Conservation (phyloP, 768 basidiomycete genomes). For the Ramaria rubella region DNA sequence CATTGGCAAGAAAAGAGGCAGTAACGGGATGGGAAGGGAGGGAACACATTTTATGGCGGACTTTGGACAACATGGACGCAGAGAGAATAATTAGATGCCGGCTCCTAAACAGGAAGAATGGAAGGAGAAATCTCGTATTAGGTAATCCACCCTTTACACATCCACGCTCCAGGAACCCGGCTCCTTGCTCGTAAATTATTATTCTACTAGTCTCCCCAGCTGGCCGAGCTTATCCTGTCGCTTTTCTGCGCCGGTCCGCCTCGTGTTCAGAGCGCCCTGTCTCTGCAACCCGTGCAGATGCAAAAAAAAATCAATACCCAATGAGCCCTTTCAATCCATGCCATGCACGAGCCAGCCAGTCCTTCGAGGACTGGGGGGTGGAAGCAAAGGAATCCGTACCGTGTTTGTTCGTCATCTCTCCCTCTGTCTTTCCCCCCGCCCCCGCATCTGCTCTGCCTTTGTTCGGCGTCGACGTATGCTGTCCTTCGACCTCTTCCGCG, state of each 20-base stretch:
- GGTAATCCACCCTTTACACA: no score
- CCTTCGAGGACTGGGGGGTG: slow-evolving; percentile 47
- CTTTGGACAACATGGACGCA: no score
- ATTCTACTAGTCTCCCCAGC: no score
- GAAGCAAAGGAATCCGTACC: slow-evolving; percentile 71
- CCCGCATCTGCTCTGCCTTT: neutral
- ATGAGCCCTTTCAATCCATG: slow-evolving; percentile 62
- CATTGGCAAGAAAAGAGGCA: no score
- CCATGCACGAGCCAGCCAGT: slow-evolving; percentile 67
- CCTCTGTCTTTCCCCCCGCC: neutral
- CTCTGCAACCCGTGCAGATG: neutral
- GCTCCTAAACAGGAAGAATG: no score
- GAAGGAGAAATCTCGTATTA: no score
- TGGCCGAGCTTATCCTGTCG: slow-evolving; percentile 14
- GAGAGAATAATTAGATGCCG: no score
- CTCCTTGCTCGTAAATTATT: no score
- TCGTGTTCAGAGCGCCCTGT: slow-evolving; percentile 7
- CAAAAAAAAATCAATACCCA: slow-evolving; percentile 28
- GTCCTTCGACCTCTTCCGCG: slow-evolving; percentile 89
- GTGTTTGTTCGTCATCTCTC: slow-evolving; percentile 38
- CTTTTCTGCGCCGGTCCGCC: slow-evolving; percentile 12
- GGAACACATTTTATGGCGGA: no score
- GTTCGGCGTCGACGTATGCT: slow-evolving; percentile 21
- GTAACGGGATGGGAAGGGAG: no score
- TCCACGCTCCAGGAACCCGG: no score